Evolutionary conservation across 108 stramenopile species (phyloP).

Genomic region (Skeletonema potamos): DNA sequence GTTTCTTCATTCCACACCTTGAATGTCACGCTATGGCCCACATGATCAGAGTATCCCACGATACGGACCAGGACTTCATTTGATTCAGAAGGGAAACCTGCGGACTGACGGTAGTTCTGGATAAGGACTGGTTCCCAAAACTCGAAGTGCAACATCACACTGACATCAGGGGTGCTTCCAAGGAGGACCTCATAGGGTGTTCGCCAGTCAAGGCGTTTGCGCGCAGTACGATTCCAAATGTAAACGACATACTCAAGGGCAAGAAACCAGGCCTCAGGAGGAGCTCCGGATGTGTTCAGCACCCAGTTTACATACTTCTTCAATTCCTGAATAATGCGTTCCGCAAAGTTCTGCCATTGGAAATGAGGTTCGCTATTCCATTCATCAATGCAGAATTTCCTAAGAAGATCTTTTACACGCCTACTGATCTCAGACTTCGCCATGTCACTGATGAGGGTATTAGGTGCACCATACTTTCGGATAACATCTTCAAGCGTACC

Average conservation of each 20-base stretch:
- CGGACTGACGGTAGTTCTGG: not conserved
- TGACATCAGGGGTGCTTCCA: not conserved
- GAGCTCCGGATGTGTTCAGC: not conserved
- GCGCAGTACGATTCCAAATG: not conserved
- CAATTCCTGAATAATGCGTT: not conserved
- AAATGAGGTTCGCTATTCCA: not conserved
- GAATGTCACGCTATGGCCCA: slow-evolving; percentile 38
- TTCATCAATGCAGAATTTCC: not conserved
- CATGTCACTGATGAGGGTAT: not conserved
- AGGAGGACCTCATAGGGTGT: not conserved
- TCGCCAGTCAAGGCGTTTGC: not conserved
- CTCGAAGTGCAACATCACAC: not conserved
- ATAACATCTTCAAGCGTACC: not conserved
- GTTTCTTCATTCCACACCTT: slow-evolving; percentile 20
- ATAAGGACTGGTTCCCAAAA: not conserved
- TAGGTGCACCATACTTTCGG: not conserved
- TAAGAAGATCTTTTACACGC: not conserved
- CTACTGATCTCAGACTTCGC: not conserved
- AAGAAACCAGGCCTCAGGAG: not conserved
- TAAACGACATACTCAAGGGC: not conserved
- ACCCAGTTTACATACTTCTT: not conserved
- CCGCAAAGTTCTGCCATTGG: slow-evolving; percentile 4
- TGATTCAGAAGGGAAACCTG: not conserved
- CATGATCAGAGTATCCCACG: slow-evolving; percentile 12
- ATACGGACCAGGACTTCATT: not conserved